A percentile compares a stretch with the other conserved stretches of the same genome.
Evolutionary conservation across 176 grass and related monocot genomes (phyloP).

Genomic region (Aegilops longissima): DNA sequence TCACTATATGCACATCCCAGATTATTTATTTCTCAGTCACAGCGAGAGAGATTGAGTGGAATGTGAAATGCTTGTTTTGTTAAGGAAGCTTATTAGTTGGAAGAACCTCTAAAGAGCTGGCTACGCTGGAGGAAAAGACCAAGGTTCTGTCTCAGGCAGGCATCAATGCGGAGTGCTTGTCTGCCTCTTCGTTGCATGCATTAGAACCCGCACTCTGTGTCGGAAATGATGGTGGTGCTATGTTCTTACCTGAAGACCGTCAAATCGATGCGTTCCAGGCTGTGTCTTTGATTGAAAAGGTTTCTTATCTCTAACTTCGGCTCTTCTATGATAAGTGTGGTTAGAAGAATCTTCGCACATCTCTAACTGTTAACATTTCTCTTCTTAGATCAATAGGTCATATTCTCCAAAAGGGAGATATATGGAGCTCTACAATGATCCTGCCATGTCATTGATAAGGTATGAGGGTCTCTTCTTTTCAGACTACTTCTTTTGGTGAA

Average conservation of each 20-base stretch:
- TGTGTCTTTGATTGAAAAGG: conserved; percentile 89
- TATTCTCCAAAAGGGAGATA: conserved; percentile 77
- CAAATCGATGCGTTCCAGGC: conserved; percentile 78
- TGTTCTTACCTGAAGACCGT: conserved; percentile 71
- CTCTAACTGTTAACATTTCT: neutral
- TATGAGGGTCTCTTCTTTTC: conserved; percentile 31
- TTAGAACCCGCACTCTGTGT: conserved; percentile 67
- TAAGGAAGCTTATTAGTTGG: conserved; percentile 88
- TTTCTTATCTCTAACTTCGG: conserved; percentile 8
- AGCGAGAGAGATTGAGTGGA: neutral
- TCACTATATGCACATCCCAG: neutral
- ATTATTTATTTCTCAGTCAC: neutral
- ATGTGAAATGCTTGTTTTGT: conserved; percentile 31
- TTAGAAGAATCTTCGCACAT: neutral
- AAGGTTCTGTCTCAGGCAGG: conserved; percentile 63
- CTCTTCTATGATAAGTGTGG: conserved; percentile 3
- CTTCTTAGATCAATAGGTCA: conserved; percentile 64
- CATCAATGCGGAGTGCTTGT: conserved; percentile 65
- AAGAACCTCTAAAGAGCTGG: conserved; percentile 58
- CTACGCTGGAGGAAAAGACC: conserved; percentile 58
- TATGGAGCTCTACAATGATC: conserved; percentile 80
- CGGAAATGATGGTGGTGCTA: conserved; percentile 67
- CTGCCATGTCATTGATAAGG: conserved; percentile 77
- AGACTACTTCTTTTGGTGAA: conserved; percentile 10
- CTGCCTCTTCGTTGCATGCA: conserved; percentile 41